A percentile compares a stretch with the other conserved stretches of the same genome.
These are phyloP conservation scores for Podospora appendiculata DNA, from an alignment of 495 filamentous ascomycete species.

Conservation along the genomic window DNA sequence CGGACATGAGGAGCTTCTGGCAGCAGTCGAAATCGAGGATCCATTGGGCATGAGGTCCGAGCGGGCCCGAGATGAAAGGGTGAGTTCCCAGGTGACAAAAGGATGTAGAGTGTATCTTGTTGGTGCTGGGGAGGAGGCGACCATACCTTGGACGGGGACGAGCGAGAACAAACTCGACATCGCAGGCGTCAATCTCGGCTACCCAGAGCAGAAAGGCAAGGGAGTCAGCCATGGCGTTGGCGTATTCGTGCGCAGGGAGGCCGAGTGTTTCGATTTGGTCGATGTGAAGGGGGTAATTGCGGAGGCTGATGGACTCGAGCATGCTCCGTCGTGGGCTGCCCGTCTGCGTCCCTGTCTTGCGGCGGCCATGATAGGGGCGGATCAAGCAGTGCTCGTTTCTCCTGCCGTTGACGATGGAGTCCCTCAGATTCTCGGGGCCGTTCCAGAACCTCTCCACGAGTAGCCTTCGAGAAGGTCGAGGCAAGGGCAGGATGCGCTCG, in stretches of 20 bases:
- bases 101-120: too few species aligned
- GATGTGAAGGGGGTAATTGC: slow-evolving; percentile 42
- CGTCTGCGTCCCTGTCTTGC: slow-evolving; percentile 4
- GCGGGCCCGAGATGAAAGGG: slow-evolving; percentile 3
- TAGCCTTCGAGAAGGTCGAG: slow-evolving; percentile 12
- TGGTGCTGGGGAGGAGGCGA: too few species aligned
- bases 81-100: neutral
- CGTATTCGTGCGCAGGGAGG: slow-evolving; percentile 15
- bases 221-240: slow-evolving; percentile 33
- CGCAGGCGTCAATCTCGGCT: slow-evolving; percentile 35
- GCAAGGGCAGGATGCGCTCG: slow-evolving; percentile 35
- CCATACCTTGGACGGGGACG: slow-evolving; percentile 2
- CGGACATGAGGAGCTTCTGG: slow-evolving; percentile 23
- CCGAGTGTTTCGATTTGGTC: slow-evolving; percentile 39
- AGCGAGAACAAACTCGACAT: slow-evolving; percentile 47
- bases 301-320: slow-evolving; percentile 26
- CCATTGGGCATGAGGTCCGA: slow-evolving; percentile 29
- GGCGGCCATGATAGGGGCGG: slow-evolving; percentile 38
- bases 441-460: slow-evolving; percentile 17
- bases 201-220: slow-evolving; percentile 41
- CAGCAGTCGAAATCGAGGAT: slow-evolving; percentile 42
- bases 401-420: slow-evolving; percentile 19
- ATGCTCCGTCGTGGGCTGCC: slow-evolving; percentile 1
- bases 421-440: slow-evolving; percentile 23
- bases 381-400: slow-evolving; percentile 36